Percentiles rank a stretch among this genome's conserved stretches.
phyloP scores from a whole-genome alignment of 2,329 filamentous ascomycete genomes.

The Clarireedia sp. region DNA sequence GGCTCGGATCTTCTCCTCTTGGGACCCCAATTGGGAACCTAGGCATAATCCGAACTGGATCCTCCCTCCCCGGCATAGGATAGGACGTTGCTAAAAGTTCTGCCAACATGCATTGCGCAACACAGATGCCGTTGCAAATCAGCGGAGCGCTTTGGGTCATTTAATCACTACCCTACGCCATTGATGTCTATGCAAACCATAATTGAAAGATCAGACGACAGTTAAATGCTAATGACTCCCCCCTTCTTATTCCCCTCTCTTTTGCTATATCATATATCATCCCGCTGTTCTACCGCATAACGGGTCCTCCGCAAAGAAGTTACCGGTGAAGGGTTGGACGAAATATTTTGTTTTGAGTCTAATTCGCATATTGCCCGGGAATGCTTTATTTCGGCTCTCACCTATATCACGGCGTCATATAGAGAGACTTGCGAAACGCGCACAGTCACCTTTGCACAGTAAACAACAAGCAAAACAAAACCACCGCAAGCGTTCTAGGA shows the following conservation, averaged over 20 bases:
- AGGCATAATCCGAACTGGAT: conserved; percentile 12
- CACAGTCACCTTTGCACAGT: conserved; percentile 22
- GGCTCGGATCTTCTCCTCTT: conserved; percentile 20
- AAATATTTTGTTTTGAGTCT: conserved; percentile 22
- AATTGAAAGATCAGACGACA: conserved; percentile 27
- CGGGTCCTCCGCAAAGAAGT: neutral
- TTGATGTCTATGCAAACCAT: conserved; percentile 25
- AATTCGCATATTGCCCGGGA: conserved; percentile 18
- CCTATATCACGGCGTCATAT: conserved; percentile 28
- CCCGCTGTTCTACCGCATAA: conserved; percentile 21
- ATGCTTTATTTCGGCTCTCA: conserved; percentile 25
- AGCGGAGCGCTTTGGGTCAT: conserved; percentile 39
- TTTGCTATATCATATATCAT: conserved; percentile 17
- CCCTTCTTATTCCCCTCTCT: conserved; percentile 18
- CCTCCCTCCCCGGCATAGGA: conserved; percentile 23
- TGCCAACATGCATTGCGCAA: conserved; percentile 16
- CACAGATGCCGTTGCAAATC: conserved; percentile 41
- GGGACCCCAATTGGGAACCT: conserved; percentile 18
- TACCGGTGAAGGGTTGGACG: conserved; percentile 19
- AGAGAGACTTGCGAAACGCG: conserved; percentile 25
- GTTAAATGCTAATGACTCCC: conserved; percentile 28
- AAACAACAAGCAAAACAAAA: conserved; percentile 23
- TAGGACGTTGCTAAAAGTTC: conserved; percentile 12
- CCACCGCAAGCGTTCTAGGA: conserved; percentile 23
- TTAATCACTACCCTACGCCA: conserved; percentile 25